Percentiles rank a stretch among this genome's conserved stretches.
These are phyloP conservation scores for Lepiota venenata DNA, from an alignment of 768 basidiomycete genomes.

Conservation along the genomic window DNA sequence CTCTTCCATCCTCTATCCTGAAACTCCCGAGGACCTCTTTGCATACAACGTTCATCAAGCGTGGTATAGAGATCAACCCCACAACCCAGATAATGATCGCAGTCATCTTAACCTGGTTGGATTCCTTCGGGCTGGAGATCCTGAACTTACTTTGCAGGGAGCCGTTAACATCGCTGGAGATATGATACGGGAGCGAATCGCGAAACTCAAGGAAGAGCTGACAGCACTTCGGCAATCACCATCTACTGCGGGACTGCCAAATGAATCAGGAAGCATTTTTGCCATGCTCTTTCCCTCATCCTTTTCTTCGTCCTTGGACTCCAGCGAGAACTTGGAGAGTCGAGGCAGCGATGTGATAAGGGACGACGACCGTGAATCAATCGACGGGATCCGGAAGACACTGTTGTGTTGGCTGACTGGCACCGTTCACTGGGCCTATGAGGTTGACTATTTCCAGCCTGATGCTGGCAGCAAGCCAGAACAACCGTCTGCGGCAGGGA, in stretches of 20 bases:
- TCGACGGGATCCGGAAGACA: not conserved
- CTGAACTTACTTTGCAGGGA: conserved; percentile 4
- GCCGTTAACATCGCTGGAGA: not conserved
- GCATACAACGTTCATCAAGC: conserved; percentile 12
- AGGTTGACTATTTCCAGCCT: conserved; percentile 10
- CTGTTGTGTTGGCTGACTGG: conserved; percentile 7
- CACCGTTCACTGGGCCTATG: conserved; percentile 10
- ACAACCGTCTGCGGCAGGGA: not conserved
- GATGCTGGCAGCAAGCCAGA: not conserved
- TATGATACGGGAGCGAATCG: not conserved
- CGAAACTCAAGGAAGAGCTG: not conserved
- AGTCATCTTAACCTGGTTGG: conserved; percentile 4
- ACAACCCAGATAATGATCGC: not conserved
- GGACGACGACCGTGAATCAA: not conserved
- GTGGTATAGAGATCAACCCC: not conserved
- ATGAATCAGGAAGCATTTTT: not conserved
- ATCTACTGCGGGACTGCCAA: not conserved
- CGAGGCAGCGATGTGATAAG: too few relatives aligned
- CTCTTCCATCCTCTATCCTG: not conserved
- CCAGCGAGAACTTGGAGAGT: not conserved
- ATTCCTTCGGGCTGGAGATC: not conserved
- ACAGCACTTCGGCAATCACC: not conserved
- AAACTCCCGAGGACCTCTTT: conserved; percentile 2
- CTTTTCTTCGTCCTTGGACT: not conserved
- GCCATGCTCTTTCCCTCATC: not conserved